Evolutionary conservation across 225 moss, liverwort and hornwort species (phyloP), one percentile per base, ranked within the genome.

Genomic region (Ulota crispa): DNA sequence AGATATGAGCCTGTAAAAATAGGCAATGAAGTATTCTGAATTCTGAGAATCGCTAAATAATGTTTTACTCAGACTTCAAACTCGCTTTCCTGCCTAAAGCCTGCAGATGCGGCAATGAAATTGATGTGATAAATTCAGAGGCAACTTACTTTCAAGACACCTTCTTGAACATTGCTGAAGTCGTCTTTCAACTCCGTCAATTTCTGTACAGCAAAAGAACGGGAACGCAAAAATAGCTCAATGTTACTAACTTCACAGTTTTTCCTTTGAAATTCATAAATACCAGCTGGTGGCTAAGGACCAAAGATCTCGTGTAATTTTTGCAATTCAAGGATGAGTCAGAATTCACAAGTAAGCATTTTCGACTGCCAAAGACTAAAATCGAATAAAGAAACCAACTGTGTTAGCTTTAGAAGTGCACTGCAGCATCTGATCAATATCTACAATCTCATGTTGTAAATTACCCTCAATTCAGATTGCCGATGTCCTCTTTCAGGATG

Each of bases 161-260:
- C 43, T 70, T 72, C 81, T 60, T 89, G 87, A 69, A 84, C 60
- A 80, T 83, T 86, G 50, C 43, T 86, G 75, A 85, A 86, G 41
- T 83, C 73, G 15, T 80, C 82, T 77, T 86, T 89, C 64, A 84
- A 54, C 56, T 86, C 79, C 28, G 82, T 80, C 64, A 86, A 79
- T 72, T 86, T 89, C 86, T 86, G 61, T n/a, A 31, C 47, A 79
- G 39, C 71, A 60, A 13, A 76, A 20, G 55, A 80, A 72, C 4
- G 9, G 52, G 24, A 3, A n/a, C 45, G 59, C 65, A 36, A 23
- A 28, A 65, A 45, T 11, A 57, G 27, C 28, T 37, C 70, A 85
- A 66, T 30, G 34, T 24, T n/a, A 37, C 31, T 20, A 60, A 45
- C 8, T 66, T 70, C 13, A 70, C 41, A 52, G 43, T 24, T 71